These are phyloP conservation scores for Sphagnum magellanicum DNA, from an alignment of 228 moss, liverwort and hornwort species.

Conservation along the genomic window DNA sequence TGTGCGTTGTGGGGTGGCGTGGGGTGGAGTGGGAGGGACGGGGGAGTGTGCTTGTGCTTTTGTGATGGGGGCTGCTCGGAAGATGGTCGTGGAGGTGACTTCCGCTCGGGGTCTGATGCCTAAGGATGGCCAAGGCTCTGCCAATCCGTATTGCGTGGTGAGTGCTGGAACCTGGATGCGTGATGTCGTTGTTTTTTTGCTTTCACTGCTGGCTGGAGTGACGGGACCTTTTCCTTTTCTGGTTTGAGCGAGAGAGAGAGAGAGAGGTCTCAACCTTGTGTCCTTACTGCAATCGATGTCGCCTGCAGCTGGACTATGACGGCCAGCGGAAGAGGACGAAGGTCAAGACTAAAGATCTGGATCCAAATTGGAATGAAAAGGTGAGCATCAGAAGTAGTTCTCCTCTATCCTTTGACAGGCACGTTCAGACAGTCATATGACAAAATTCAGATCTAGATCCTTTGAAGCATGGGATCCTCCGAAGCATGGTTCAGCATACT, in stretches of 20 bases:
- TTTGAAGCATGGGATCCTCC: not conserved
- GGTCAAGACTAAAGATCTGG: conserved; percentile 57
- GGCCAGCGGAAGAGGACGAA: conserved; percentile 57
- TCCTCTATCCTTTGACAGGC: too few species aligned
- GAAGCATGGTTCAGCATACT: not conserved
- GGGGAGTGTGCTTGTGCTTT: too few species aligned
- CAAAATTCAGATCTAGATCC: not conserved
- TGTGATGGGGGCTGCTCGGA: conserved; percentile 3
- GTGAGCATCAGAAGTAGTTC: conserved; percentile 5
- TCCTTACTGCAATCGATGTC: too few species aligned
- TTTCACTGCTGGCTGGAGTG: too few species aligned
- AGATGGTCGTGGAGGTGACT: conserved; percentile 37
- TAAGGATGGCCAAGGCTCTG: conserved; percentile 46
- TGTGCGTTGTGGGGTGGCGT: too few species aligned
- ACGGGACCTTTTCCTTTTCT: too few species aligned
- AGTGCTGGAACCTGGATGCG: conserved; percentile 4
- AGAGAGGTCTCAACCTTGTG: too few species aligned
- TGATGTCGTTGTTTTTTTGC: too few species aligned
- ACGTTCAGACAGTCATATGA: not conserved
- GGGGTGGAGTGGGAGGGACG: too few species aligned
- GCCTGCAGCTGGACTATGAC: conserved; percentile 39
- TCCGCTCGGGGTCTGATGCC: conserved; percentile 47
- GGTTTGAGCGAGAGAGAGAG: too few species aligned
- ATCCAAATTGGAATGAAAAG: conserved; percentile 82
- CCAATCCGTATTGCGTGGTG: conserved; percentile 61